Percentiles rank a stretch among this genome's conserved stretches.
These are phyloP conservation scores for Beta corolliflora DNA, from an alignment of 179 eudicot species.

Conservation along the genomic window DNA sequence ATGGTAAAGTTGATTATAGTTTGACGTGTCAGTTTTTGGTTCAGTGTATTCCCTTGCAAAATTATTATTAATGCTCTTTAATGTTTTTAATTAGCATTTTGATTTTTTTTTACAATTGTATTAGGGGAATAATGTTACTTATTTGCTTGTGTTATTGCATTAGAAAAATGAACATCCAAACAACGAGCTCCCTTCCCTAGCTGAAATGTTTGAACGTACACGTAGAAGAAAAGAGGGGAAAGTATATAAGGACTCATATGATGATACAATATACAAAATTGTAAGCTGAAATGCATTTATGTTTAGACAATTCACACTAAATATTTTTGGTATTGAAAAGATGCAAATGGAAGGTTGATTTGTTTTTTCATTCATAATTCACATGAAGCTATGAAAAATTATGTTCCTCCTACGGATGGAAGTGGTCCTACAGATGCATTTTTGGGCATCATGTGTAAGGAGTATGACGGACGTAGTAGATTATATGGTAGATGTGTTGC, in stretches of 20 bases:
- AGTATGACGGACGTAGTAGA: not conserved
- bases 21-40: too few relatives aligned
- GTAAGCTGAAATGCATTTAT: not conserved
- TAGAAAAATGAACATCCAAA: constrained; percentile 16
- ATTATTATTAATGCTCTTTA: too few relatives aligned
- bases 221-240: constrained; percentile 1
- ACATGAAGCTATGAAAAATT: constrained; percentile 1
- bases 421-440: not conserved
- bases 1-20: constrained; percentile 3
- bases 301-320: too few relatives aligned
- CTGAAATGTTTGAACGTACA: not conserved
- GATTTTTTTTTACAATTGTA: too few relatives aligned
- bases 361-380: not conserved
- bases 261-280: constrained; percentile 3
- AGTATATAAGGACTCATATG: not conserved
- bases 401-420: not conserved
- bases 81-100: too few relatives aligned
- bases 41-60: too few relatives aligned
- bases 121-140: not conserved
- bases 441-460: not conserved
- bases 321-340: too few relatives aligned
- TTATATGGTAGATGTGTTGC: not conserved
- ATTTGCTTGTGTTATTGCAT: not conserved
- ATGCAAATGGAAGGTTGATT: not conserved
- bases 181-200: constrained; percentile 4